Evolutionary conservation across 805 yeast species (phyloP).

Genomic region (Saccharomycopsis sp.): DNA sequence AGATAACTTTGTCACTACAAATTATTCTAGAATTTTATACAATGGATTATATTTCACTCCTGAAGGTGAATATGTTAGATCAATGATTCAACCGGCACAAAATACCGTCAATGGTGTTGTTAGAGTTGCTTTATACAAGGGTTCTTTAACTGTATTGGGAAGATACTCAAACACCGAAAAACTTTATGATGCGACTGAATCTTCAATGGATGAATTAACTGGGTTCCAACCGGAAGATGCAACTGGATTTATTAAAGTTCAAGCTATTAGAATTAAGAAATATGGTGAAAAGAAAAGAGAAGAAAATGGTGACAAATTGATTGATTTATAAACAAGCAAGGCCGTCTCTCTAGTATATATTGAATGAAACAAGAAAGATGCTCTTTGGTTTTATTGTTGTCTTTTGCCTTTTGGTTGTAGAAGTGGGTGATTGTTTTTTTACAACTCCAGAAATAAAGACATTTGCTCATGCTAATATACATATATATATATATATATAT

Average conservation of each 20-base stretch:
- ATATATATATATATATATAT: too few relatives aligned
- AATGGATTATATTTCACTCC: slow-evolving; percentile 98
- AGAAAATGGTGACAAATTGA: slow-evolving; percentile 28
- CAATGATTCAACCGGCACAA: slow-evolving; percentile 93
- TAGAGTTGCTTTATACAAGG: slow-evolving; percentile 91
- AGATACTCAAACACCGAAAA: slow-evolving; percentile 94
- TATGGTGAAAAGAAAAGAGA: slow-evolving; percentile 93
- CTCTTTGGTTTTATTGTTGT: too few relatives aligned
- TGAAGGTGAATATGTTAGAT: slow-evolving; percentile 92
- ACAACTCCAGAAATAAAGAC: too few relatives aligned
- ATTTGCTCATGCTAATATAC: too few relatives aligned
- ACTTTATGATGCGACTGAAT: slow-evolving; percentile 94
- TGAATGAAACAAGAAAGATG: too few relatives aligned
- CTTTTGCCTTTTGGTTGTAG: too few relatives aligned
- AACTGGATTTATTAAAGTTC: slow-evolving; percentile 94
- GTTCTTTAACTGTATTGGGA: slow-evolving; percentile 76
- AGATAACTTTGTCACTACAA: slow-evolving; percentile 91
- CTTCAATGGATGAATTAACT: slow-evolving; percentile 98
- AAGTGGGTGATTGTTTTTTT: too few relatives aligned
- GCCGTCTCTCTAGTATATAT: too few relatives aligned
- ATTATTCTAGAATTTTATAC: slow-evolving; percentile 84
- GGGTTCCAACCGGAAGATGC: slow-evolving; percentile 98
- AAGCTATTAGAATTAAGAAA: slow-evolving; percentile 96
- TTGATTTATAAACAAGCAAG: slow-evolving; percentile 3
- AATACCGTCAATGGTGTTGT: slow-evolving; percentile 93